Evolutionary conservation across 129 eudicot species (phyloP).

Genomic region (Lactuca saligna): DNA sequence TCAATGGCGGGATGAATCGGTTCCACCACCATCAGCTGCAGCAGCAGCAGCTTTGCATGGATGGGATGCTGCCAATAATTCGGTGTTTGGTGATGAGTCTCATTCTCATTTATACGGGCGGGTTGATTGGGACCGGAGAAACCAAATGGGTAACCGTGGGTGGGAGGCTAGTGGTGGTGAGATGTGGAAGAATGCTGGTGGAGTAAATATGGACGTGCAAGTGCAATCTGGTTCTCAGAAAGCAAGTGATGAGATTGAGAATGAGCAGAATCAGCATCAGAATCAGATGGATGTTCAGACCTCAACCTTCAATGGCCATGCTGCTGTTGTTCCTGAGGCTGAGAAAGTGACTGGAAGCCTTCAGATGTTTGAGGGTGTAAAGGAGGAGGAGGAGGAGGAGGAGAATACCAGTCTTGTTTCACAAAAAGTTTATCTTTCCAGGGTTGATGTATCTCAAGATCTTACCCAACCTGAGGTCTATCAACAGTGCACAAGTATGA

Average conservation of each 20-base stretch:
- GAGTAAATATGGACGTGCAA: conserved; percentile 41
- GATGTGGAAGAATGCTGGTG: conserved; percentile 58
- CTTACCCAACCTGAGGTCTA: conserved; percentile 72
- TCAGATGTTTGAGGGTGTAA: conserved; percentile 26
- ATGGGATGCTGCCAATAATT: conserved; percentile 75
- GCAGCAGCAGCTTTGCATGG: conserved; percentile 57
- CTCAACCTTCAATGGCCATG: conserved; percentile 23
- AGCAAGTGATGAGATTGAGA: conserved; percentile 48
- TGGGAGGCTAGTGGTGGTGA: conserved; percentile 66
- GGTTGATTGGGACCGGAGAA: conserved; percentile 67
- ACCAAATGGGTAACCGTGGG: conserved; percentile 44
- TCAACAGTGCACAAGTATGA: conserved; percentile 48
- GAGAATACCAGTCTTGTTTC: conserved; percentile 38
- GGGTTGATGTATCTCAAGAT: conserved; percentile 76
- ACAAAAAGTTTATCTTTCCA: conserved; percentile 55
- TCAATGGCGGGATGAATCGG: conserved; percentile 74
- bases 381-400: conserved; percentile 48
- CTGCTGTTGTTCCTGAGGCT: conserved; percentile 17
- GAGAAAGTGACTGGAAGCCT: conserved; percentile 35
- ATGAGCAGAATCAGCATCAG: conserved; percentile 39
- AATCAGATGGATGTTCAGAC: conserved; percentile 35
- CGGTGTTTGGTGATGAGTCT: conserved; percentile 64
- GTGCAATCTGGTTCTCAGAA: conserved; percentile 31
- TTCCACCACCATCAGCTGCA: conserved; percentile 20
- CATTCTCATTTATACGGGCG: conserved; percentile 60